phyloP scores from a whole-genome alignment of 495 filamentous ascomycete species.

The Patellaria atrata region DNA sequence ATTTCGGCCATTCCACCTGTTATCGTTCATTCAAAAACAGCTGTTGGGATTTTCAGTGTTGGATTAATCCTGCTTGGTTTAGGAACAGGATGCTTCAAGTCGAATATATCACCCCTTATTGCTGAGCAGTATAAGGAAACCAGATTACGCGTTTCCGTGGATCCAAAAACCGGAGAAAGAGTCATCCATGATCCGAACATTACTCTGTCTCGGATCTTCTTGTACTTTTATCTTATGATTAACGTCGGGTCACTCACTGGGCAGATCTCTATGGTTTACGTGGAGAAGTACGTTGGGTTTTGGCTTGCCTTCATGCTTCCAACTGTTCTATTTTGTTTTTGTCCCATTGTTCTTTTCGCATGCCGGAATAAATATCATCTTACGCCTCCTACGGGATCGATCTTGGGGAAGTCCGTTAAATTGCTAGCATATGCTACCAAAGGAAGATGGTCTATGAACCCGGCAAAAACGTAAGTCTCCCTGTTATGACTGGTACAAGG shows the following conservation, averaged over 20 bases:
- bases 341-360: slow-evolving; percentile 11
- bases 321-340: slow-evolving; percentile 12
- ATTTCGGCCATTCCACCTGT: slow-evolving; percentile 47
- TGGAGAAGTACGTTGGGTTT: slow-evolving; percentile 63
- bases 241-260: slow-evolving; percentile 49
- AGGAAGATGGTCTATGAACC: slow-evolving; percentile 8
- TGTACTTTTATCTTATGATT: slow-evolving; percentile 56
- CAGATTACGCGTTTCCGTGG: slow-evolving; percentile 15
- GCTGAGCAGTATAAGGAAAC: slow-evolving; percentile 39
- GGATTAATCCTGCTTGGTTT: slow-evolving; percentile 52
- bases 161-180: slow-evolving; percentile 24
- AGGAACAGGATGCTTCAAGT: slow-evolving; percentile 52
- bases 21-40: slow-evolving; percentile 34
- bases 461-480: slow-evolving; percentile 5
- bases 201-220: slow-evolving; percentile 45
- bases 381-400: slow-evolving; percentile 10
- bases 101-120: slow-evolving; percentile 47
- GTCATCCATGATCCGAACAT: slow-evolving; percentile 56
- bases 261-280: slow-evolving; percentile 44
- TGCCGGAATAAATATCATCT: slow-evolving; percentile 13
- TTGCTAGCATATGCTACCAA: slow-evolving; percentile 7
- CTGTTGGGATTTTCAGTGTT: slow-evolving; percentile 44
- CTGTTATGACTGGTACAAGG: too few relatives aligned
- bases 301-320: slow-evolving; percentile 44
- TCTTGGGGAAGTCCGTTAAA: slow-evolving; percentile 13